These are phyloP conservation scores for Xerocomellus amylosporus DNA, from an alignment of 768 basidiomycete genomes.

Conservation along the genomic window DNA sequence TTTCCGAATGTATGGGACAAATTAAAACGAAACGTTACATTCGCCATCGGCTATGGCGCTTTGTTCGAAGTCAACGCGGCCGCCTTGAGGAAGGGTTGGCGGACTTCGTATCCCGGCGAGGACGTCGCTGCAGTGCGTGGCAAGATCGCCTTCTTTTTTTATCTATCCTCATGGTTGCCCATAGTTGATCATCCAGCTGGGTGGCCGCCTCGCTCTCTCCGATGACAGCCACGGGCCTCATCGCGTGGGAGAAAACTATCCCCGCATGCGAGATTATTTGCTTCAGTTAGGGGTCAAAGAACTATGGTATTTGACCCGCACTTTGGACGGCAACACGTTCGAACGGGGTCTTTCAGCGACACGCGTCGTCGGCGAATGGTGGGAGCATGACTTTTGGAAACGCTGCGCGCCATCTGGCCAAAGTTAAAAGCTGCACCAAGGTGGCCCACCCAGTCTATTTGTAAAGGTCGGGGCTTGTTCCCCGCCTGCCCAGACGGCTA, in stretches of 20 bases:
- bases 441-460: constrained; percentile 10
- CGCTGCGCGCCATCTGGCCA: constrained; percentile 10
- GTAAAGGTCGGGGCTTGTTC: constrained; percentile 22
- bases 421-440: constrained; percentile 13
- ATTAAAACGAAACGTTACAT: constrained; percentile 71
- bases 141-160: constrained; percentile 15
- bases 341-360: constrained; percentile 39
- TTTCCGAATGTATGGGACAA: constrained; percentile 60
- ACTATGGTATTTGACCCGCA: constrained; percentile 57
- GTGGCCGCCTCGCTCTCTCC: constrained; percentile 81
- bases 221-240: constrained; percentile 95
- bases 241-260: constrained; percentile 86
- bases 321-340: constrained; percentile 30
- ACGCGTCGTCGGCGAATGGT: constrained; percentile 53
- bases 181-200: constrained; percentile 66
- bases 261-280: constrained; percentile 62
- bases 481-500: constrained; percentile 13
- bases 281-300: constrained; percentile 55
- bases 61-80: constrained; percentile 93
- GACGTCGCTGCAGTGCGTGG: constrained; percentile 71
- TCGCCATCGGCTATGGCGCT: constrained; percentile 77
- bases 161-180: constrained; percentile 7
- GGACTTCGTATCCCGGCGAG: constrained; percentile 72
- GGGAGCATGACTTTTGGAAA: constrained; percentile 59
- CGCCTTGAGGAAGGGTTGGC: constrained; percentile 91